Percentiles rank a stretch among this genome's conserved stretches.
phyloP scores from a whole-genome alignment of 257 asterid species.

The Cynanchum wilfordii region DNA sequence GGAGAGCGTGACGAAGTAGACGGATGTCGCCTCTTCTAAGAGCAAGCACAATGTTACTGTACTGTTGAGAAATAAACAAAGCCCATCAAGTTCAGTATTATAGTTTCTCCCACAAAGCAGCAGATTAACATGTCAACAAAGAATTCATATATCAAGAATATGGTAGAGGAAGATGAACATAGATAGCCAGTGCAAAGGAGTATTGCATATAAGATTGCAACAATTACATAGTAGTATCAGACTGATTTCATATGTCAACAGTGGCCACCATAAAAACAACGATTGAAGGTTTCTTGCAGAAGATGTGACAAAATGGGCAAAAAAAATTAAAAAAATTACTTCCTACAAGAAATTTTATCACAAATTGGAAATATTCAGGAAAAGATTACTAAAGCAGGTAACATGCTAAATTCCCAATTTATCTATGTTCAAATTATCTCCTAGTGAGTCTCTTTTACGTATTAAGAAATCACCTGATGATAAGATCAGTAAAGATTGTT shows the following conservation, averaged over 20 bases:
- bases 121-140: neutral
- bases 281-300: neutral
- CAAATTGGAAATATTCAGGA: neutral
- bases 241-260: neutral
- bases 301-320: neutral
- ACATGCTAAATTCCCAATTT: neutral
- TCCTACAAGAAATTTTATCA: neutral
- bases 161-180: constrained; percentile 1
- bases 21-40: constrained; percentile 92
- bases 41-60: constrained; percentile 69
- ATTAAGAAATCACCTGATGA: neutral
- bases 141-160: neutral
- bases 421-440: neutral
- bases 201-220: neutral
- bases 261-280: neutral
- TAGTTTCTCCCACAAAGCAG: constrained; percentile 11
- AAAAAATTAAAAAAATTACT: neutral
- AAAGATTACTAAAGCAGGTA: neutral
- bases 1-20: constrained; percentile 76
- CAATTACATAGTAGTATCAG: neutral
- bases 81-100: neutral
- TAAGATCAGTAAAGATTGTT: neutral
- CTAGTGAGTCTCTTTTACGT: neutral
- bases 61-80: constrained; percentile 46
- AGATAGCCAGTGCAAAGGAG: neutral